Base-by-base conservation (phyloP, 805 yeast species). In the Kluyveromyces aestuarii region DNA sequence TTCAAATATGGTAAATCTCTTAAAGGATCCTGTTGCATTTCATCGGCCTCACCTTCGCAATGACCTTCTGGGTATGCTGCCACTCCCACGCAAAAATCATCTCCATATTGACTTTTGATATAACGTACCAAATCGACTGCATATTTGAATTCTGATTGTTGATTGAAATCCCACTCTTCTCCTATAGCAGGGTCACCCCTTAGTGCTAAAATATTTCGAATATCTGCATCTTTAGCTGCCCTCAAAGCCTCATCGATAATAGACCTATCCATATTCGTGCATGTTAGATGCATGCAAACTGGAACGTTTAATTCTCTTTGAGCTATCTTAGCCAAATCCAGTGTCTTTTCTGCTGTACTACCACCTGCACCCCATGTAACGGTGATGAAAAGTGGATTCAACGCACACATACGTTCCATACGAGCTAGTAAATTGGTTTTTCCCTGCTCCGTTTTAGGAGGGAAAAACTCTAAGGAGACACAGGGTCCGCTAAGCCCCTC, bases 351-450 rank as follows among this genome's bases (percentile, higher is more conserved):
- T 43, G 91, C 80, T 9, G 97, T 88, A 6, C 95, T 81, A 2
- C 99, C 99, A 39, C 98, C 98, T 6, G 99, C 98, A 35, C 98
- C 99, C 97, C 98, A 93, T 0, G 99, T 93, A 13, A 93, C 84
- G 2, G 96, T 87, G 48, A 91, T 82, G 63, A 93, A 95, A 14
- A 84, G 70, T 2, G 98, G 98, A 49, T 89, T 90, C 52, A 93
- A 69, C 2, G 84, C 84, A 53, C 87, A 80, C 90, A 93, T 84
- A 60, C 99, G 81, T 59, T 80, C 80, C 68, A 93, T 79, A 67
- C 99, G 84, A 27, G 90, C 88, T 45, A 86, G 72, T 52, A 93
- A 70, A 67, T 93, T 93, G 54, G 84, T 76, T 63, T 85, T 76
- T 56, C 98, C 99, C 2, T 80, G 72, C 60, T 86, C 90, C 0